Base-by-base conservation (phyloP, 2,329 filamentous ascomycete species). In the Pseudogymnoascus sp. region DNA sequence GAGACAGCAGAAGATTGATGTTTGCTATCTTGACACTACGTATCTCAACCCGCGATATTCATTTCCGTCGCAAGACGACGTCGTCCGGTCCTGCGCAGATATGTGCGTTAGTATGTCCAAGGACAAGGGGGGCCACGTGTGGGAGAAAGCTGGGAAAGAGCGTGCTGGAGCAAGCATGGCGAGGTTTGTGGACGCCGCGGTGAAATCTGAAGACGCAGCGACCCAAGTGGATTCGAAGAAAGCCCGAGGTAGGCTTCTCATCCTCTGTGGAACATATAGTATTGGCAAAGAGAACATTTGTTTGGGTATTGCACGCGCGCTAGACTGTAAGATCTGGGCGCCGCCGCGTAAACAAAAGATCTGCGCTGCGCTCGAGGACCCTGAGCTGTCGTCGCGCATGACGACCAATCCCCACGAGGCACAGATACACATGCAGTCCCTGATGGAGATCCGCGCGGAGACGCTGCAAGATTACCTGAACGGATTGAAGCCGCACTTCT, bases 221-320 rank as follows among this genome's bases (percentile, higher is more conserved):
- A 70, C 68, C 67, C 64, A 64, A 67, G 66, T 47, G 18, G 42
- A 64, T 10, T 29, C 26, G 39, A 68, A 63, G 61, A 80, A 73
- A 67, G 71, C 74, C 31, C 80, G 80, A 54, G 86, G 90, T 57
- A 87, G 91, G 4, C 81, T 99, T 2, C 83, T 99, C 0, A 90
- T 99, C 4, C 85, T 99, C 5, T 96, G 96, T 66, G 95, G 95
- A 51, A 99, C 95, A 0, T 99, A 99, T 77, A 96, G 90, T 69
- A 99, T 99, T 71, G 95, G 95, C 72, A 99, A 99, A 77, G 95
- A 99, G 75, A 88, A 93, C 42, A 93, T 99, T 68, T 97, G 93
- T 73, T 81, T 96, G 34, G 93, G 91, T 47, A 96, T 99, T 67
- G 95, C 95, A 3, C 85, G 88, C 69, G 93, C 93, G 0, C 80